These are phyloP conservation scores for Pichia sporocuriosa DNA, from an alignment of 805 yeast genomes.

Conservation along the genomic window DNA sequence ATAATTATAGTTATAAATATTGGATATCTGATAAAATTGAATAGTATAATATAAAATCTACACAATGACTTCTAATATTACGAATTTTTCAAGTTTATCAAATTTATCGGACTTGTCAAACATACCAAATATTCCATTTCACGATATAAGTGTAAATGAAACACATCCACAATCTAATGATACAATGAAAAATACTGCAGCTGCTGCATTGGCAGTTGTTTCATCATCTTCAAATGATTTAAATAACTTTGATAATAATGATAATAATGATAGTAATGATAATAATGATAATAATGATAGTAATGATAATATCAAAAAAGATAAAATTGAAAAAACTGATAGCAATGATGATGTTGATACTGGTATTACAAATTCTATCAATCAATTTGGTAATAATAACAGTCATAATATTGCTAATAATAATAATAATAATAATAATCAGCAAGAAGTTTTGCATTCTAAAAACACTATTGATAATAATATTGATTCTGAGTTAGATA, in stretches of 20 bases:
- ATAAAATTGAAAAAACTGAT: no score
- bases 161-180: no score
- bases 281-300: background rate
- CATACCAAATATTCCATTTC: background rate
- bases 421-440: background rate
- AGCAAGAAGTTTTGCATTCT: background rate
- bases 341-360: no score
- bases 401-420: background rate
- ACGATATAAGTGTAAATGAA: no score
- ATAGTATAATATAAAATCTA: no score
- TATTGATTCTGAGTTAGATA: background rate
- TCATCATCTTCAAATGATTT: background rate
- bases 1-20: no score
- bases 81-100: background rate
- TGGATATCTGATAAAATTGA: no score
- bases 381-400: background rate
- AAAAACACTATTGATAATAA: background rate
- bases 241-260: background rate
- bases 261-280: background rate
- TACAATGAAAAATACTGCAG: constrained; percentile 6
- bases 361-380: background rate
- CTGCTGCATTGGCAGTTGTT: constrained; percentile 9
- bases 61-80: no score
- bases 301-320: background rate
- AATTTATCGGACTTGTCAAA: background rate